Percentiles rank a stretch among this genome's conserved stretches.
These are phyloP conservation scores for Silene coronaria DNA, from an alignment of 179 eudicot genomes.

Conservation along the genomic window DNA sequence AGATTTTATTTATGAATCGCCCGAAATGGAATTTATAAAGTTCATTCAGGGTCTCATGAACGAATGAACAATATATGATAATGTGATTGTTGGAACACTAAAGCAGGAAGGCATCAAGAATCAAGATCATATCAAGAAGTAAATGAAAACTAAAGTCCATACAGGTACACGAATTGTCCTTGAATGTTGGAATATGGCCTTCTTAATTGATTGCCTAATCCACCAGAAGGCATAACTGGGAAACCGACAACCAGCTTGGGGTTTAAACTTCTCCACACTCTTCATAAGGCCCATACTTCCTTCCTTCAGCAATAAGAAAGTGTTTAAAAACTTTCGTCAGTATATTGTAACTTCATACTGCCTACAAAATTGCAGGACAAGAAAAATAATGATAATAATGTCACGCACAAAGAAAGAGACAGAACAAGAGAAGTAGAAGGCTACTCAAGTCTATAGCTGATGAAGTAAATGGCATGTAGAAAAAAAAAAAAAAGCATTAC, in stretches of 20 bases:
- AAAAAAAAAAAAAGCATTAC: background rate
- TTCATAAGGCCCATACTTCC: slow-evolving; percentile 88
- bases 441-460: background rate
- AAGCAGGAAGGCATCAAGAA: background rate
- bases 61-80: background rate
- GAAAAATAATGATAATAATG: background rate
- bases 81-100: background rate
- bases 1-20: background rate
- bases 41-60: background rate
- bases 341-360: background rate
- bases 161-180: slow-evolving; percentile 83
- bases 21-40: background rate
- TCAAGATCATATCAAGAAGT: background rate
- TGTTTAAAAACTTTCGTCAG: slow-evolving; percentile 6
- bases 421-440: background rate
- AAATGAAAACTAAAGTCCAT: slow-evolving; percentile 23
- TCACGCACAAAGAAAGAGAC: background rate
- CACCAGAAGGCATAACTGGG: slow-evolving; percentile 92
- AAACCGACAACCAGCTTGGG: slow-evolving; percentile 75
- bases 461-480: background rate
- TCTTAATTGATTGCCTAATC: slow-evolving; percentile 75
- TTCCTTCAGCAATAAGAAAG: slow-evolving; percentile 43
- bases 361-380: slow-evolving; percentile 5
- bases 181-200: slow-evolving; percentile 74
- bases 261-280: slow-evolving; percentile 82